Conservation (phyloP, 2,329 filamentous ascomycete species). For the Diplodia seriata region DNA sequence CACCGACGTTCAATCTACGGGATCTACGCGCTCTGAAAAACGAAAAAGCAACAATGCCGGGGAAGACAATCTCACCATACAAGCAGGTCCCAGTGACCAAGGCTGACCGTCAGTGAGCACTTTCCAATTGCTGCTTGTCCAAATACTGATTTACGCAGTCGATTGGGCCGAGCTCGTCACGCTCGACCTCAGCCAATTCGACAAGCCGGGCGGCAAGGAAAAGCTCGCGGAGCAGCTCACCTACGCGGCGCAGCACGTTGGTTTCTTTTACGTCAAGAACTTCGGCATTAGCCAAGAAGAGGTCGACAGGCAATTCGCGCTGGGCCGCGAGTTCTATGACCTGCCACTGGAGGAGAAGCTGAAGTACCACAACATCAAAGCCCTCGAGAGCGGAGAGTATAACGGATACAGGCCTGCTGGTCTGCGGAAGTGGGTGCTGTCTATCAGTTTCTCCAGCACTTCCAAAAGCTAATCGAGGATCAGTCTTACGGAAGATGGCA, state of each 20-base stretch:
- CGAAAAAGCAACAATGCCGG: constrained; percentile 33
- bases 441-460: not conserved
- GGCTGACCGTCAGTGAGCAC: constrained; percentile 36
- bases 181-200: constrained; percentile 63
- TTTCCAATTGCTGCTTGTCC: too few relatives aligned
- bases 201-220: constrained; percentile 62
- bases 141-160: constrained; percentile 36
- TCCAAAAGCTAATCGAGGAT: constrained; percentile 36
- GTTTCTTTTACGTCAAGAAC: constrained; percentile 69
- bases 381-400: constrained; percentile 59
- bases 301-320: constrained; percentile 66
- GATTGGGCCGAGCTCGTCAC: constrained; percentile 65
- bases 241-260: constrained; percentile 59
- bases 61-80: constrained; percentile 37
- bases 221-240: constrained; percentile 61
- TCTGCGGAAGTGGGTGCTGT: constrained; percentile 38
- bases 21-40: not conserved
- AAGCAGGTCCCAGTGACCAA: constrained; percentile 45
- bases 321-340: constrained; percentile 65
- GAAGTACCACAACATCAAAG: constrained; percentile 53
- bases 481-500: constrained; percentile 44
- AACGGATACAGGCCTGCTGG: constrained; percentile 63
- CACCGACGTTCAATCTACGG: not conserved
- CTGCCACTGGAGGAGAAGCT: constrained; percentile 65
- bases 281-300: constrained; percentile 67